A percentile compares a stretch with the other conserved stretches of the same genome.
phyloP scores from a whole-genome alignment of 2,329 filamentous ascomycete genomes.

The Chalara sp. region DNA sequence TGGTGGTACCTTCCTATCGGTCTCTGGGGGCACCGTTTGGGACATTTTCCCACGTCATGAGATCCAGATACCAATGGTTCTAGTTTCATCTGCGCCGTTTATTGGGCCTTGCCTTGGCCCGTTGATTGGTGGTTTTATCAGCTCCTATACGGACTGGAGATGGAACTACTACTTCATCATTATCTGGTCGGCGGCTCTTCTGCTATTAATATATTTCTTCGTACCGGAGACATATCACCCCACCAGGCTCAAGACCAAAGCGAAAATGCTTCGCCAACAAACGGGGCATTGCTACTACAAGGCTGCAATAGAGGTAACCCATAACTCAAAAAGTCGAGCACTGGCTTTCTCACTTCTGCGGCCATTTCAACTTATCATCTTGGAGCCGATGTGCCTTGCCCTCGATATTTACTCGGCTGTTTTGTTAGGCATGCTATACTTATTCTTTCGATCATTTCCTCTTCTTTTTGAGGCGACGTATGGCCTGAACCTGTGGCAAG shows the following conservation, averaged over 20 bases:
- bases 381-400: constrained; percentile 29
- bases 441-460: constrained; percentile 34
- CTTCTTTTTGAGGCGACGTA: constrained; percentile 31
- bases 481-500: constrained; percentile 27
- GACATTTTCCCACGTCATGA: constrained; percentile 38
- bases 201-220: constrained; percentile 27
- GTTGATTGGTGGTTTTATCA: constrained; percentile 36
- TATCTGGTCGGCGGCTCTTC: constrained; percentile 41
- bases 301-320: constrained; percentile 34
- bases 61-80: constrained; percentile 45
- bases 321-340: constrained; percentile 37
- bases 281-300: constrained; percentile 34
- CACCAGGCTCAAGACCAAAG: constrained; percentile 20
- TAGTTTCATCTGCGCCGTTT: constrained; percentile 31
- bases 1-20: constrained; percentile 42
- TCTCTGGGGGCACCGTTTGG: constrained; percentile 35
- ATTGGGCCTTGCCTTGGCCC: constrained; percentile 7
- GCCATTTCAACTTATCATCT: constrained; percentile 32
- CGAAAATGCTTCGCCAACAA: constrained; percentile 27
- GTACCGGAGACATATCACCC: constrained; percentile 32
- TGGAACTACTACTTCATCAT: constrained; percentile 47
- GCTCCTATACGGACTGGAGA: constrained; percentile 39
- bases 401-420: constrained; percentile 30
- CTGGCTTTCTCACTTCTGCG: constrained; percentile 27
- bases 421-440: constrained; percentile 31